These are phyloP conservation scores for Fusarium sp. DNA, from an alignment of 2,329 filamentous ascomycete genomes.

Conservation along the genomic window DNA sequence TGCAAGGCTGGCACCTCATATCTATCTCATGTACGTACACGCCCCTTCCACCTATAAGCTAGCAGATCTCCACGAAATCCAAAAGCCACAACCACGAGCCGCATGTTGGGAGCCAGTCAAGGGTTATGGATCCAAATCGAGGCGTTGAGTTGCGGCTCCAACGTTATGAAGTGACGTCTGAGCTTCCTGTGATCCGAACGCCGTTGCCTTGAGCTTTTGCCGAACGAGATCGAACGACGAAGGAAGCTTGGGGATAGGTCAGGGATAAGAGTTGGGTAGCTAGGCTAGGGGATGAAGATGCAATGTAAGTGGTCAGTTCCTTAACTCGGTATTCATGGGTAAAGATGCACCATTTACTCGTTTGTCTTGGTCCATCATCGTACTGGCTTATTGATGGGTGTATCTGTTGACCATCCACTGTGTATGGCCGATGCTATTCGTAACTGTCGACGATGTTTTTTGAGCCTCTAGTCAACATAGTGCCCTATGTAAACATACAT, in stretches of 20 bases:
- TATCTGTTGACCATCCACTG: no score
- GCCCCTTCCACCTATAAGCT: conserved; percentile 3
- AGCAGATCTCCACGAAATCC: conserved; percentile 14
- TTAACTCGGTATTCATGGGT: neutral
- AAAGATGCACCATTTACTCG: fast-evolving
- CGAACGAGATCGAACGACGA: conserved; percentile 23
- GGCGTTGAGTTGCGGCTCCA: conserved; percentile 31
- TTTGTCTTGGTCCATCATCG: neutral
- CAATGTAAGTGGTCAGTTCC: neutral
- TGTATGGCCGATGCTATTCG: neutral
- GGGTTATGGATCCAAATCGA: conserved; percentile 6
- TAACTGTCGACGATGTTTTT: neutral
- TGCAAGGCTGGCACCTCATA: conserved; percentile 16
- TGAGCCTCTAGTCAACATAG: neutral
- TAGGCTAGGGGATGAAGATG: no score
- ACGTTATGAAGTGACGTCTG: conserved; percentile 25
- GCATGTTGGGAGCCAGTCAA: conserved; percentile 40
- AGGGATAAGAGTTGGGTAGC: neutral
- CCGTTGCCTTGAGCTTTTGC: conserved; percentile 6
- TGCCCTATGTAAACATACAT: neutral
- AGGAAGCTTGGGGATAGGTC: neutral
- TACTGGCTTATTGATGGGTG: neutral
- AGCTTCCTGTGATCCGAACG: conserved; percentile 21
- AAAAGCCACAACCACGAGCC: conserved; percentile 34
- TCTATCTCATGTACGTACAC: conserved; percentile 1